These are phyloP conservation scores for Blepharisma undulans DNA, from an alignment of 169 alveolate species.

Conservation along the genomic window DNA sequence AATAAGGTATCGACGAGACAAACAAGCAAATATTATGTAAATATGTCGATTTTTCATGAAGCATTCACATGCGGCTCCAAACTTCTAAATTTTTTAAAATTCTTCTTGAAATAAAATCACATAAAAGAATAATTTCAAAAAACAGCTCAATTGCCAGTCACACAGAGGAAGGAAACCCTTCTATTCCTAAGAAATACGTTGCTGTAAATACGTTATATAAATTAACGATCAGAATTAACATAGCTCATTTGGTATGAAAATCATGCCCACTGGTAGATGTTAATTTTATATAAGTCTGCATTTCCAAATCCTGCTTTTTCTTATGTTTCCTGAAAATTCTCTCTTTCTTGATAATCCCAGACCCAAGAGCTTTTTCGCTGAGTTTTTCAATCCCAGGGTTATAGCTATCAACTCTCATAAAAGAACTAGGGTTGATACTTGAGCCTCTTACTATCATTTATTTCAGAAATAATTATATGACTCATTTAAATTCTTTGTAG, in stretches of 20 bases:
- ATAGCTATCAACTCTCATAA: neutral
- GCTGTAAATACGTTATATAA: constrained; percentile 52
- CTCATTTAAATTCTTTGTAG: neutral
- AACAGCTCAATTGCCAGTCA: constrained; percentile 52
- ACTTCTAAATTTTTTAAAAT: neutral
- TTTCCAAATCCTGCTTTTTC: neutral
- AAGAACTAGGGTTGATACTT: neutral
- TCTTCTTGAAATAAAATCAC: constrained; percentile 45
- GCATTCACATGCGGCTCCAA: constrained; percentile 54
- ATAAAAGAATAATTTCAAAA: constrained; percentile 45
- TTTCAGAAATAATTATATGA: neutral
- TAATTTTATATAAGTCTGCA: constrained; percentile 6
- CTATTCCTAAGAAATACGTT: constrained; percentile 54
- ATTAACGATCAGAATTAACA: constrained; percentile 22
- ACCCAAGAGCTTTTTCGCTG: neutral
- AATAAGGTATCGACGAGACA: constrained; percentile 39
- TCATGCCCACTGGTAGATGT: constrained; percentile 48
- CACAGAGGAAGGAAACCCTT: constrained; percentile 54
- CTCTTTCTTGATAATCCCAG: neutral
- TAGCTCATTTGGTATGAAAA: constrained; percentile 50
- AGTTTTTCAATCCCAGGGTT: neutral
- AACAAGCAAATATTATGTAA: neutral
- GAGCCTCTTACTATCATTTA: neutral
- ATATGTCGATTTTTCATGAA: constrained; percentile 32
- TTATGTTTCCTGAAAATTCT: neutral